Evolutionary conservation across 805 yeast species (phyloP), one percentile per base, ranked within the genome.

Genomic region (Wickerhamiella cacticola): DNA sequence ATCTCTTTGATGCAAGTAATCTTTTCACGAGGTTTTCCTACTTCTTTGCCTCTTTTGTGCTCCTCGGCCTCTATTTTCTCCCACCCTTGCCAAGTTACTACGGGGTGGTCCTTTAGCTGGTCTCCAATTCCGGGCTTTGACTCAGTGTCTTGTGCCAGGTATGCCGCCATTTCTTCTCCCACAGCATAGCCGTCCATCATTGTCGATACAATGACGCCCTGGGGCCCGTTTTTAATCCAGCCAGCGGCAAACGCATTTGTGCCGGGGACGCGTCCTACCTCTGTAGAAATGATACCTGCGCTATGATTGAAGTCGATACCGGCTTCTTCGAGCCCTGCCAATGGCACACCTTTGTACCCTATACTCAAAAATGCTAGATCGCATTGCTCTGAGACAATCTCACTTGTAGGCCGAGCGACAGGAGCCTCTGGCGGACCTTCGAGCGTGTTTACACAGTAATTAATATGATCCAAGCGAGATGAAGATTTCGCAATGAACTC

Each of bases 161-260:
- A 46, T 2, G 38, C 29, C 15, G 78, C 57, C 0, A 92, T 69
- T 10, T 70, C 65, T 23, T 78, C 84, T 0, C 86, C 89, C 0
- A 89, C 79, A 7, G 76, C 73, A 53, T 80, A 80, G 1, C 96
- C 76, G 50, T 82, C 87, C 72, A 80, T 74, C 81, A 89, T 83
- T 0, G 97, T 86, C 12, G 84, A 73, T 15, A 94, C 94, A 54
- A 92, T 92, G 3, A 86, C 94, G 1, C 98, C 98, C 24, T 74
- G 73, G 6, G 95, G 82, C 1, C 95, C 94, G 45, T 75, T 78
- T 49, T 82, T 77, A 41, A 87, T 79, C 98, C 98, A 92, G 0
- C 98, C 98, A 7, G 87, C 69, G 2, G 83, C 79, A 56, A 87
- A 89, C 1, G 55, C 51, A 49, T 74, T 77, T 1, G 68, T 63